Evolutionary conservation across 2,329 filamentous ascomycete genomes (phyloP).

Genomic region (Calcarisporium arbuscula): DNA sequence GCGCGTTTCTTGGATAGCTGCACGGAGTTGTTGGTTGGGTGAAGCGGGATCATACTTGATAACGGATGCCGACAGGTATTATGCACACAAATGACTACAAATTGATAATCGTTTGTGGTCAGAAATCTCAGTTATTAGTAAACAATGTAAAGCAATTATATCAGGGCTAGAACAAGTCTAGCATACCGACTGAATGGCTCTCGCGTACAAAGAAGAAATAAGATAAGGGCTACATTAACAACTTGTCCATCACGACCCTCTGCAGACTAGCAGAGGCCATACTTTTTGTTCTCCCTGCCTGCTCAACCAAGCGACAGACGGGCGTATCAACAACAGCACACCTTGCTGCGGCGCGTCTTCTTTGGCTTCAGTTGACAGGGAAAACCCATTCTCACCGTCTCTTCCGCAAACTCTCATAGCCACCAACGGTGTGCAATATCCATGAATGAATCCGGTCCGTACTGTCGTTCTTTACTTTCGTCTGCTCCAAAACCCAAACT

Average conservation of each 20-base stretch:
- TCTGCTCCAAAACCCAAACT: slow-evolving; percentile 29
- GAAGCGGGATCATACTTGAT: too few relatives aligned
- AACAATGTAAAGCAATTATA: slow-evolving; percentile 40
- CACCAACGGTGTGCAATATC: slow-evolving; percentile 21
- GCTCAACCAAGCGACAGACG: slow-evolving; percentile 17
- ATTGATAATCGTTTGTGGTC: too few relatives aligned
- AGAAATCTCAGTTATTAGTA: too few relatives aligned
- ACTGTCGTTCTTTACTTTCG: slow-evolving; percentile 24
- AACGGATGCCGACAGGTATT: too few relatives aligned
- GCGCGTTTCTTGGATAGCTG: too few relatives aligned
- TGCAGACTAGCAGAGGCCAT: slow-evolving; percentile 5
- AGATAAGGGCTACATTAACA: slow-evolving; percentile 29
- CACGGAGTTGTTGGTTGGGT: too few relatives aligned
- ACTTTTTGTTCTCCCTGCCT: slow-evolving; percentile 15
- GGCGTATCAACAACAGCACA: too few relatives aligned
- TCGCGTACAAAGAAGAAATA: slow-evolving; percentile 25
- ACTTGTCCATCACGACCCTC: slow-evolving; percentile 20
- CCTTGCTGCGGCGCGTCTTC: too few relatives aligned
- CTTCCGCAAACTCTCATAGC: slow-evolving; percentile 5
- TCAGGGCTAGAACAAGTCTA: slow-evolving; percentile 33
- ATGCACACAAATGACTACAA: too few relatives aligned
- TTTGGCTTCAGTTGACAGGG: too few relatives aligned
- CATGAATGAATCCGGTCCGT: slow-evolving; percentile 20
- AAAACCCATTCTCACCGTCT: too few relatives aligned
- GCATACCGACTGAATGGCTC: slow-evolving; percentile 27